phyloP scores from a whole-genome alignment of 306 rosid genomes.

The Benincasa hispida region DNA sequence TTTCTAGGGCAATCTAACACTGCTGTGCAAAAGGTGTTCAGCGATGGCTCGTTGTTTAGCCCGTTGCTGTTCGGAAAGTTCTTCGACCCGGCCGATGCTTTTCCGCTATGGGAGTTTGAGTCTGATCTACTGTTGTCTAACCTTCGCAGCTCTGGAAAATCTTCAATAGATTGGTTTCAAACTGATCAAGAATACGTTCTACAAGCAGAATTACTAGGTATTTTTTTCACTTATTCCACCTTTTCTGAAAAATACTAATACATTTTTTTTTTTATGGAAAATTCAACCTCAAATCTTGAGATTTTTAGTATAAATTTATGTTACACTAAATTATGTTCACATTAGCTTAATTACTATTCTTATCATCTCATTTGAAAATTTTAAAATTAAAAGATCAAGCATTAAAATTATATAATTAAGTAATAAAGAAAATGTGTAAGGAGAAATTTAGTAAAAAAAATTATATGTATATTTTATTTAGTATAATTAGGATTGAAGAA shows the following conservation, averaged over 20 bases:
- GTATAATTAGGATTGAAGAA: too few relatives aligned
- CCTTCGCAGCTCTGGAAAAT: constrained; percentile 43
- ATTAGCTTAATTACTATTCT: too few relatives aligned
- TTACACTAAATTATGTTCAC: too few relatives aligned
- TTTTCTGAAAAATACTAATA: too few relatives aligned
- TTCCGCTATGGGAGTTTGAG: constrained; percentile 93
- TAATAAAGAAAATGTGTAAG: not conserved
- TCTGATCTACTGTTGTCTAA: constrained; percentile 54
- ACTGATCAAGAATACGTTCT: constrained; percentile 54
- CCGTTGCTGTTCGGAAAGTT: constrained; percentile 85
- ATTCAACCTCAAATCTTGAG: too few relatives aligned
- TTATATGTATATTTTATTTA: too few relatives aligned
- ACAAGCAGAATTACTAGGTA: constrained; percentile 78
- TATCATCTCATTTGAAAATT: too few relatives aligned
- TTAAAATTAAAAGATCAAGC: not conserved
- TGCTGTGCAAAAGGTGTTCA: constrained; percentile 45
- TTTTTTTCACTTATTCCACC: not conserved
- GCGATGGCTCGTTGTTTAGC: constrained; percentile 78
- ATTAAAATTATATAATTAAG: not conserved
- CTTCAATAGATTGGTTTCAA: constrained; percentile 59
- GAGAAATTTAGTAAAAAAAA: not conserved
- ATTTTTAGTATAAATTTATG: too few relatives aligned
- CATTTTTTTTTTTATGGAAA: too few relatives aligned
- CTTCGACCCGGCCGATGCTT: constrained; percentile 96
- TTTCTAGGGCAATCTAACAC: constrained; percentile 43